Evolutionary conservation across 2,329 filamentous ascomycete genomes (phyloP), one percentile per base, ranked within the genome.

Genomic region (Fusarium sambucinum): DNA sequence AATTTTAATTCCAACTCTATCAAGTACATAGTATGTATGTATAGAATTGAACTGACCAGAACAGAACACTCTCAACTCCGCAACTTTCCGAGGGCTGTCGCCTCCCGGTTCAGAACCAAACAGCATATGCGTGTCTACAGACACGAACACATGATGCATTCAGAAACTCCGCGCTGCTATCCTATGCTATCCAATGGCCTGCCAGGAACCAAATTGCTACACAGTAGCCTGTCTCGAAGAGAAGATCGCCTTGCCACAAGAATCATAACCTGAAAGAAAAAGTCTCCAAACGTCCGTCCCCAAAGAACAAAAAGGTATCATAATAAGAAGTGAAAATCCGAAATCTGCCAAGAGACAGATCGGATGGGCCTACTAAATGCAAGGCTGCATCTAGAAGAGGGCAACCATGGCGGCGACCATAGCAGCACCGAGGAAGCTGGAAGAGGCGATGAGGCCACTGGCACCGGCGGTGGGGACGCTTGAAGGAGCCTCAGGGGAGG

Each of bases 391-490:
- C 66, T 78, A 79, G 68, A 70, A 75, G 58, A 81, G 77, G 57
- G 81, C 76, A 60, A 79, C 78, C 51, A 82, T 59, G 60, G 78
- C 81, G 35, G 79, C 80, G 29, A 79, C 77, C 55, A 84, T 62
- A 37, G 77, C 78, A 40, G 76, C 77, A 35, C 80, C 78, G 45
- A 84, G 65, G 57, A 83, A 64, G 46, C 81, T 80, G 63, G 78
- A 78, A 70, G 81, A 78, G 63, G 79, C 73, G 29, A 80, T 69
- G 40, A 83, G 73, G 38, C 75, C 73, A 63, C 73, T 76, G 48
- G 80, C 80, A 62, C 75, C 78, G 40, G 57, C 66, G 16, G 77
- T 73, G 48, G 76, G 60, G 41, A 73, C 67, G 13, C 64, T 54
- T 19, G 71, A 59, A 37, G 70, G 58, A 23, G 55, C 40, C 47